These are phyloP conservation scores for Venturia nashicola DNA, from an alignment of 2,329 filamentous ascomycete genomes.

Conservation along the genomic window DNA sequence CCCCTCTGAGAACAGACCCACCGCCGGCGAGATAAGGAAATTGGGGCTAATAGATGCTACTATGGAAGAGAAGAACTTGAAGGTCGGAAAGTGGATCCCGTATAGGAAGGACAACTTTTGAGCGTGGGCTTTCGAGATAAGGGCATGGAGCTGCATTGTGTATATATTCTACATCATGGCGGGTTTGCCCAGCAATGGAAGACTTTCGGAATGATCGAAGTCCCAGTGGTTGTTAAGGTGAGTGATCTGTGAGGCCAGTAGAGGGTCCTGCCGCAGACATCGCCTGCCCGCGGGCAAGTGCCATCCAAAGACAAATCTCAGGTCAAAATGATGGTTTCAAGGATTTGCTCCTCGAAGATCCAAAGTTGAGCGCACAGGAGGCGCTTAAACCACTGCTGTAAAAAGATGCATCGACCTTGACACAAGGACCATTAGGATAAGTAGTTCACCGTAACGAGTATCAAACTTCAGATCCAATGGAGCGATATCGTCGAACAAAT, in stretches of 20 bases:
- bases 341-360: neutral
- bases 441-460: no score
- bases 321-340: neutral
- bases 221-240: no score
- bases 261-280: neutral
- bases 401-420: no score
- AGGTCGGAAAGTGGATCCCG: constrained; percentile 13
- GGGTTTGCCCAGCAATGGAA: neutral
- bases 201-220: neutral
- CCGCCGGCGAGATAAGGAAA: constrained; percentile 75
- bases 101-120: constrained; percentile 5
- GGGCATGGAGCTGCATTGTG: neutral
- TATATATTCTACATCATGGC: neutral
- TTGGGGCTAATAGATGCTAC: constrained; percentile 67
- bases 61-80: constrained; percentile 56
- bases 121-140: neutral
- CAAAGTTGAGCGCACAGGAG: neutral
- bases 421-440: no score
- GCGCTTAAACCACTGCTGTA: neutral
- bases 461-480: no score
- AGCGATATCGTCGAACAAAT: no score
- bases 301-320: neutral
- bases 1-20: constrained; percentile 68
- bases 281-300: neutral
- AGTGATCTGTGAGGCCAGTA: neutral